Evolutionary conservation across 495 filamentous ascomycete species (phyloP).

Genomic region (Cercophora newfieldiana): DNA sequence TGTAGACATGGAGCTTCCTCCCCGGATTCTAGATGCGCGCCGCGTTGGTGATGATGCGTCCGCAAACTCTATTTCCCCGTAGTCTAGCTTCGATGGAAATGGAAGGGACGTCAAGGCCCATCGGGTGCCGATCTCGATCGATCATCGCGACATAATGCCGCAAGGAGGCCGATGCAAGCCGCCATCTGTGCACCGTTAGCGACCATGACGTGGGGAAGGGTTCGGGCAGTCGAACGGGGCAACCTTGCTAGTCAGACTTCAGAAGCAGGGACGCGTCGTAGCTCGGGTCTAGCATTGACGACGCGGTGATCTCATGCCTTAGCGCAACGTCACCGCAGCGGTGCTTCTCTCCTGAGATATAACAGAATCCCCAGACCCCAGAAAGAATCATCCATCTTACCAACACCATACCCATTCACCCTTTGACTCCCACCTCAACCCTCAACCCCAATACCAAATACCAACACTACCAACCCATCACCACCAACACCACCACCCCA

Average conservation of each 20-base stretch:
- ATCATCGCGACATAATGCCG: background rate
- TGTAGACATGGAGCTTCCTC: background rate
- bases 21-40: background rate
- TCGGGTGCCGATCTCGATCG: background rate
- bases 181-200: background rate
- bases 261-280: background rate
- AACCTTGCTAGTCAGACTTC: background rate
- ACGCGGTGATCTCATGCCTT: background rate
- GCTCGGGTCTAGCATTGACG: background rate
- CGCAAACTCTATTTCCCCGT: background rate
- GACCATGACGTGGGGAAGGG: background rate
- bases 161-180: too few relatives aligned
- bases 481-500: constrained; percentile 22
- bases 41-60: background rate
- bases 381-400: background rate
- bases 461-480: background rate
- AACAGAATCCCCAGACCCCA: background rate
- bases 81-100: background rate
- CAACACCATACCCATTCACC: background rate
- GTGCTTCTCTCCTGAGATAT: background rate
- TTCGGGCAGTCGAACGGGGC: background rate
- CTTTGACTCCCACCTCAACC: background rate
- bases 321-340: background rate
- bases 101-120: background rate
- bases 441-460: background rate